phyloP scores from a whole-genome alignment of 75 land plant species.

The Cupressus sempervirens region DNA sequence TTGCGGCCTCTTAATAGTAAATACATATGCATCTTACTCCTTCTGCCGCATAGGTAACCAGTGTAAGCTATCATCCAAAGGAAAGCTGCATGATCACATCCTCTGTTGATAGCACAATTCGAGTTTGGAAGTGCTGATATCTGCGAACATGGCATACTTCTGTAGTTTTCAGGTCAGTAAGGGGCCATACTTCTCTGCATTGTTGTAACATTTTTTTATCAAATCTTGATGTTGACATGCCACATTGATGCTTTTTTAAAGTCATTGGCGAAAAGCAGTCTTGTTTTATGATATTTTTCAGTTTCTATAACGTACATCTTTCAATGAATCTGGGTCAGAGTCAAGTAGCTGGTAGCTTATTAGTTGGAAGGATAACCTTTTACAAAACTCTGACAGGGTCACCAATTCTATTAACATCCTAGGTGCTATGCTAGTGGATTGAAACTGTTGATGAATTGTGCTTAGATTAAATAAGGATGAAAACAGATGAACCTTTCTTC shows the following conservation, averaged over 20 bases:
- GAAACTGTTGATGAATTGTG: neutral
- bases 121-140: conserved; percentile 62
- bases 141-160: neutral
- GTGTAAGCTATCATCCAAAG: conserved; percentile 86
- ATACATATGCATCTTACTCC: neutral
- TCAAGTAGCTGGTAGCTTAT: neutral
- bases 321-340: neutral
- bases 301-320: no score
- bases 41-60: conserved; percentile 68
- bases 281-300: neutral
- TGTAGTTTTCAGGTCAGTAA: neutral
- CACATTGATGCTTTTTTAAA: neutral
- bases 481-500: neutral
- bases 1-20: neutral
- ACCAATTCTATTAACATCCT: neutral
- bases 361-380: neutral
- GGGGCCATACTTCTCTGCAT: neutral
- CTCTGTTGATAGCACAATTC: conserved; percentile 92
- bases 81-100: conserved; percentile 83
- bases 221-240: neutral
- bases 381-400: neutral
- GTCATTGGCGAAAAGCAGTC: neutral
- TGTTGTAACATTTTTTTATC: neutral
- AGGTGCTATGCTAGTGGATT: neutral
- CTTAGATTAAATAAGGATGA: neutral